phyloP scores from a whole-genome alignment of 2,329 filamentous ascomycete genomes.

The Paraconiothyrium brasiliense region DNA sequence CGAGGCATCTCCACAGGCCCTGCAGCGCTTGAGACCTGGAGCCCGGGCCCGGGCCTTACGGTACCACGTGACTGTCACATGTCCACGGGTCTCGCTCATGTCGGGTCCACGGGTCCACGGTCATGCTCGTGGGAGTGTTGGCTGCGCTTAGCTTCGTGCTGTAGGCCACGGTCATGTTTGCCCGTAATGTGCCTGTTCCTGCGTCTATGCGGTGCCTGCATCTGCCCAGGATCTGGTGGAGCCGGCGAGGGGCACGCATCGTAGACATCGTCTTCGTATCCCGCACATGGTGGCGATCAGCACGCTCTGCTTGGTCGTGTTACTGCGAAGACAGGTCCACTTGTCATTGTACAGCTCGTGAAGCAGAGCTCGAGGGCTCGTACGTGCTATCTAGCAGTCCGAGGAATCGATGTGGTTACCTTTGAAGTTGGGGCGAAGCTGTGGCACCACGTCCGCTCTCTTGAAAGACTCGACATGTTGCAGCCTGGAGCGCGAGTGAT shows the following conservation, averaged over 20 bases:
- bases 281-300: neutral
- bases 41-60: no score
- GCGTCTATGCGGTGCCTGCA: no score
- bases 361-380: neutral
- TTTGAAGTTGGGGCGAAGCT: neutral
- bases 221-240: no score
- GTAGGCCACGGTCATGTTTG: no score
- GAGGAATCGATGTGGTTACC: neutral
- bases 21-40: neutral
- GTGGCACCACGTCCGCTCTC: neutral
- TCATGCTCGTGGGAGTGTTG: neutral
- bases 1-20: constrained; percentile 11
- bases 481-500: neutral
- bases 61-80: neutral
- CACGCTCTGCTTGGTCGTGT: neutral
- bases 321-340: neutral
- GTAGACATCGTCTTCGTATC: no score
- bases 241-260: no score
- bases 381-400: neutral
- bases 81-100: neutral
- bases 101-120: no score
- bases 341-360: neutral
- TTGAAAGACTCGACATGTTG: neutral
- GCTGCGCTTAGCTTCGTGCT: neutral
- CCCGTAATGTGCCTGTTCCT: no score